phyloP scores from a whole-genome alignment of 1,139 yeast genomes.

The Casaregolazyma lundiana region DNA sequence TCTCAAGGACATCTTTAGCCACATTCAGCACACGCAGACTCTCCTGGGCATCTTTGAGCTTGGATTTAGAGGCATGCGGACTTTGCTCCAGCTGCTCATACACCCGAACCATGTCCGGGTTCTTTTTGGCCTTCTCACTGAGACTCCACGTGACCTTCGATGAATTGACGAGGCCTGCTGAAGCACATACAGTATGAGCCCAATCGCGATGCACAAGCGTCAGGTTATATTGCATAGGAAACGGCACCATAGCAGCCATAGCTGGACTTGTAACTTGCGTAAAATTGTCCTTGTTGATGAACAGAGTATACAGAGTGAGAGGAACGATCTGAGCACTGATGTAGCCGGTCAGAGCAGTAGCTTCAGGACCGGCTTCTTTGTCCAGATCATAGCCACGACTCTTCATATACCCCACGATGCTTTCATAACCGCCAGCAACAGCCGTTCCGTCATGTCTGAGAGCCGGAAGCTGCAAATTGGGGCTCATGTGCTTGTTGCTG shows the following conservation, averaged over 20 bases:
- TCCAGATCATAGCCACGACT: slow-evolving; percentile 23
- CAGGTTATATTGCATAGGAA: slow-evolving; percentile 82
- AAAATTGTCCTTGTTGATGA: slow-evolving; percentile 57
- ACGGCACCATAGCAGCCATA: slow-evolving; percentile 57
- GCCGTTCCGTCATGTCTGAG: slow-evolving; percentile 35
- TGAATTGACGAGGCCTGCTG: slow-evolving; percentile 14
- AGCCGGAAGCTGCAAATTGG: slow-evolving; percentile 49
- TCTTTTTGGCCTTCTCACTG: slow-evolving; percentile 6
- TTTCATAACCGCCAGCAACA: slow-evolving; percentile 45
- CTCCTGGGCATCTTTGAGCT: slow-evolving; percentile 47
- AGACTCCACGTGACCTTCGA: slow-evolving; percentile 4
- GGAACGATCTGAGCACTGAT: slow-evolving; percentile 41
- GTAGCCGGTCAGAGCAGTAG: slow-evolving; percentile 37
- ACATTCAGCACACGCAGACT: slow-evolving; percentile 49
- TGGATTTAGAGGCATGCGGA: slow-evolving; percentile 40
- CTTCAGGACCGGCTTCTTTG: slow-evolving; percentile 18
- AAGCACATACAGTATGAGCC: slow-evolving; percentile 46
- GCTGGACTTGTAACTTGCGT: slow-evolving; percentile 59
- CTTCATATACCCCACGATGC: slow-evolving; percentile 41
- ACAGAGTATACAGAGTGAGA: slow-evolving; percentile 59
- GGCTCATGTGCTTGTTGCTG: slow-evolving; percentile 55
- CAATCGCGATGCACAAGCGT: slow-evolving; percentile 51
- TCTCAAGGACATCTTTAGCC: slow-evolving; percentile 30
- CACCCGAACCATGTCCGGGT: slow-evolving; percentile 22
- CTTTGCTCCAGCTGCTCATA: slow-evolving; percentile 40